Evolutionary conservation across 306 rosid genomes (phyloP).

Genomic region (Quercus parvula): DNA sequence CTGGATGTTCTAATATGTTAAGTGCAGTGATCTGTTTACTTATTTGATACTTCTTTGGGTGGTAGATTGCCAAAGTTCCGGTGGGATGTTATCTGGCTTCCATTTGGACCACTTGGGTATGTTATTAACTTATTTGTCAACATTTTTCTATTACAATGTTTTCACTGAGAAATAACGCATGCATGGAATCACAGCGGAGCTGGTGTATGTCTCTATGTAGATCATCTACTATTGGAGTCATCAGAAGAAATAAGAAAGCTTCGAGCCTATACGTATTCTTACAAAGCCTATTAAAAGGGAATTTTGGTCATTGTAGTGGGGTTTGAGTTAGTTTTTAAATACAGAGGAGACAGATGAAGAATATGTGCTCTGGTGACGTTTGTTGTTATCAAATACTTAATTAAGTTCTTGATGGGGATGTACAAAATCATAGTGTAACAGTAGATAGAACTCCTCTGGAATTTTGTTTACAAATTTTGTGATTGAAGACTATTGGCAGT

Average conservation of each 20-base stretch:
- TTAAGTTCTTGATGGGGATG: background rate
- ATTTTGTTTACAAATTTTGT: no score
- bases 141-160: conserved; percentile 14
- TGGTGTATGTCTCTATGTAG: conserved; percentile 71
- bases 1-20: background rate
- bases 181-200: conserved; percentile 60
- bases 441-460: no score
- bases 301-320: background rate
- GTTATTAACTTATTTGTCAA: conserved; percentile 3
- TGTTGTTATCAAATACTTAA: background rate
- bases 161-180: conserved; percentile 1
- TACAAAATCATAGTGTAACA: background rate
- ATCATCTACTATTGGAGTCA: conserved; percentile 67
- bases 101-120: conserved; percentile 83
- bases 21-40: conserved; percentile 8
- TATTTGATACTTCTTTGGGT: background rate
- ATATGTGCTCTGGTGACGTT: background rate
- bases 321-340: background rate
- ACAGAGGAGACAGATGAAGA: background rate
- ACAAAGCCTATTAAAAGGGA: conserved; percentile 59
- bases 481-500: no score
- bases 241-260: conserved; percentile 82
- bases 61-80: conserved; percentile 72
- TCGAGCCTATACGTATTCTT: conserved; percentile 71
- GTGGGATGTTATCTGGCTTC: conserved; percentile 93